Conservation (phyloP, 345 rosid genomes). For the Salix arbutifolia region DNA sequence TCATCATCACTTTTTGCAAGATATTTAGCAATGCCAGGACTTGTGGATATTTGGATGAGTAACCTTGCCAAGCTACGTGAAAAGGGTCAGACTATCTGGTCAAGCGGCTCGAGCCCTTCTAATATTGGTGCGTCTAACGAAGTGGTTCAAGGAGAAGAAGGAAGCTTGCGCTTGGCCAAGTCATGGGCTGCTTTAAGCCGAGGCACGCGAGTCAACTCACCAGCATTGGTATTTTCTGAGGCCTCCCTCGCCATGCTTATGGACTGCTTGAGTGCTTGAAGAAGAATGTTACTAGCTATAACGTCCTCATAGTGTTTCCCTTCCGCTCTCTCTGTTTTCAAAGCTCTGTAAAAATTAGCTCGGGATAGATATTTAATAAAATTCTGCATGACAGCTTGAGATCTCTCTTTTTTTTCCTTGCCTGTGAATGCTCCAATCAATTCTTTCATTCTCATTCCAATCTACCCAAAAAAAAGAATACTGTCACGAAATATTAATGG, state of each 20-base stretch:
- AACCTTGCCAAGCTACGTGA: conserved; percentile 36
- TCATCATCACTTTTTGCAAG: not conserved
- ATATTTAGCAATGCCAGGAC: conserved; percentile 35
- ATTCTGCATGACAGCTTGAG: not conserved
- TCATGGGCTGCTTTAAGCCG: conserved; percentile 10
- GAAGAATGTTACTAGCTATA: not conserved
- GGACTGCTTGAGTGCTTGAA: conserved; percentile 24
- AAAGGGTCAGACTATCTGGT: conserved; percentile 26
- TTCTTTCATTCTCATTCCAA: too few relatives aligned
- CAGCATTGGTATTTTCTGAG: conserved; percentile 16
- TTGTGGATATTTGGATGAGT: conserved; percentile 44
- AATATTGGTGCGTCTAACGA: not conserved
- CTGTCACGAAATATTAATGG: too few relatives aligned
- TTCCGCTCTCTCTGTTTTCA: too few relatives aligned
- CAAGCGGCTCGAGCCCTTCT: conserved; percentile 9
- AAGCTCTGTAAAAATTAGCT: not conserved
- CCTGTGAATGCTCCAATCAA: too few relatives aligned
- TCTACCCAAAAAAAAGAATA: too few relatives aligned
- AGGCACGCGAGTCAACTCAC: not conserved
- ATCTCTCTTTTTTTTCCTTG: too few relatives aligned
- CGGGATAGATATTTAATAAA: not conserved
- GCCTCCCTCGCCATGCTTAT: conserved; percentile 30
- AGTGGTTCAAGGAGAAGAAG: conserved; percentile 10
- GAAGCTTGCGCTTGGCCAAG: not conserved
- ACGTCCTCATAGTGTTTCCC: too few relatives aligned